phyloP scores from a whole-genome alignment of 1,284 basidiomycete species.

The Sanghuangporus sanghuang region DNA sequence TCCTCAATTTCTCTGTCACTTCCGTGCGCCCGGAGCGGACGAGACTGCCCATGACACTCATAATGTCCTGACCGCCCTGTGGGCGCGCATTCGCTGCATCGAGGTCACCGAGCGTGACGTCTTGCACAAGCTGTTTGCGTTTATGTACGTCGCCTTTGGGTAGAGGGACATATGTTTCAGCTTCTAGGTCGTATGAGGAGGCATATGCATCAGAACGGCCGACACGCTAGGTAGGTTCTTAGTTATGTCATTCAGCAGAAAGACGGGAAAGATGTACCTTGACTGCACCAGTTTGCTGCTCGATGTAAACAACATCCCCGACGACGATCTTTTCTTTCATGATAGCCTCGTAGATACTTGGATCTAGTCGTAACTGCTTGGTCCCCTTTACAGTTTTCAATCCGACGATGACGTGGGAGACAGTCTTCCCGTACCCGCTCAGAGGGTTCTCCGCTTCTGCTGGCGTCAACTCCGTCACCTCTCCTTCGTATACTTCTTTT shows the following conservation, averaged over 20 bases:
- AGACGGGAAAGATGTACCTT: slow-evolving; percentile 52
- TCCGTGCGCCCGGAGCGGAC: slow-evolving; percentile 94
- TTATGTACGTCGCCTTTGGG: slow-evolving; percentile 99
- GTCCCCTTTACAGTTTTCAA: slow-evolving; percentile 99
- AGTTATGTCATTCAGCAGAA: neutral
- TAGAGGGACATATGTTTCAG: slow-evolving; percentile 95
- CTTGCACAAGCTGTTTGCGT: slow-evolving; percentile 95
- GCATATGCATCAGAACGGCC: slow-evolving; percentile 97
- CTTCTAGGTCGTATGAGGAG: slow-evolving; percentile 97
- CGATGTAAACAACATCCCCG: slow-evolving; percentile 96
- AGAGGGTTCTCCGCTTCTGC: slow-evolving; percentile 94
- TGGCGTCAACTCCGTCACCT: slow-evolving; percentile 95
- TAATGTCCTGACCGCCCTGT: slow-evolving; percentile 94
- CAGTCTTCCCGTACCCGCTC: slow-evolving; percentile 97
- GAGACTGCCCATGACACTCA: slow-evolving; percentile 97
- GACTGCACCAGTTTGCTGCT: slow-evolving; percentile 91
- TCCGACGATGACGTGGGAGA: slow-evolving; percentile 94
- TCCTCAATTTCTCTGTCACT: slow-evolving; percentile 92
- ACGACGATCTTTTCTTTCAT: slow-evolving; percentile 97
- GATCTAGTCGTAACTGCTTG: slow-evolving; percentile 93
- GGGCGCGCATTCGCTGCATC: slow-evolving; percentile 97
- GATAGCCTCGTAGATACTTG: slow-evolving; percentile 95
- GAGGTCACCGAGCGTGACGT: slow-evolving; percentile 93
- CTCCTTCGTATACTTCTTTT: slow-evolving; percentile 98
- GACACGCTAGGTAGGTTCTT: slow-evolving; percentile 58